Base-by-base conservation (phyloP, 2,329 filamentous ascomycete species). In the Conoideocrella luteorostrata region DNA sequence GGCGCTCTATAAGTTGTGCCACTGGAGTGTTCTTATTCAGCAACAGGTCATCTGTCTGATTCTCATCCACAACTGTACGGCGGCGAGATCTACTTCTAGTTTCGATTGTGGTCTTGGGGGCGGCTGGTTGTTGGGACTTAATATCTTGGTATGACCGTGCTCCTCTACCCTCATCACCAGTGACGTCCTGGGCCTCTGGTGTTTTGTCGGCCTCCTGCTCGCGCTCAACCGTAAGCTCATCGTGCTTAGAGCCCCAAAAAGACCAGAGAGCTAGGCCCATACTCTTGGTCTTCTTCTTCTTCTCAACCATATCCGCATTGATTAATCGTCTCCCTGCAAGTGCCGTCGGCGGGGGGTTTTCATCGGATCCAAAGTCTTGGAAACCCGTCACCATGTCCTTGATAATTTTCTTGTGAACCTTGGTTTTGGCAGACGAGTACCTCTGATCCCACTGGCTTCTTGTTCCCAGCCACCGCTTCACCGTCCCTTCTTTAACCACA, bases 231-330 rank as follows among this genome's bases (percentile, higher is more conserved):
- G 85, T 86, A 49, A 74, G 74, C 61, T 91, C 78, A 58, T 97
- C 93, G 57, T 96, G 88, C 59, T 86, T 94, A 36, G 84, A 90
- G 12, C 88, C 89, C 86, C 89, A 94, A 2, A 84, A 71, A 39
- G 82, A 86, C 91, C 91, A 97, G 51, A 96, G 68, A 3, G 82
- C 79, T 61, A 96, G 70, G 7, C 85, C 87, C 64, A 84, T 78
- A 51, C 86, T 89, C 71, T 78, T 82, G 52, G 66, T 73, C 63
- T 72, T 80, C 58, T 75, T 74, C 53, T 75, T 74, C 53, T 71
- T 71, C 49, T 60, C 56, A 1, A 53, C 49, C n/a, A 57, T 28
- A 13, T 74, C 71, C n/a, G 70, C 50, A 29, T 56, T 54, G 26
- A 60, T 67, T 50, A 71, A 74, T 46, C 82, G 74, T 45, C 88